Evolutionary conservation across 1,284 basidiomycete species (phyloP).

Genomic region (Melampsora allii-populina): DNA sequence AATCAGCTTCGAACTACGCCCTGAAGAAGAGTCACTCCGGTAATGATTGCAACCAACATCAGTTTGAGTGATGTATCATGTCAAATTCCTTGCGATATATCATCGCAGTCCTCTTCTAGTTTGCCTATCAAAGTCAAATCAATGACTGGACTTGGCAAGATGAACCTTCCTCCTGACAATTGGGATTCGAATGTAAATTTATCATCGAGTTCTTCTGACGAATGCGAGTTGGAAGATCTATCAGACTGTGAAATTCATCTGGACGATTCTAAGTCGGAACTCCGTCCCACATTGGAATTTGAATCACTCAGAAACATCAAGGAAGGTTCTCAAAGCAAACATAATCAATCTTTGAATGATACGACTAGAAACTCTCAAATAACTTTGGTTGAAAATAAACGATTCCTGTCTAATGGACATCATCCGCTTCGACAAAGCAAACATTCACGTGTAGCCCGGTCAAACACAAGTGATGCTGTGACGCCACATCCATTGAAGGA

Average conservation of each 20-base stretch:
- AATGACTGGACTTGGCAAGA: too few relatives aligned
- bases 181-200: not conserved
- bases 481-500: too few relatives aligned
- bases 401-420: too few relatives aligned
- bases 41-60: not conserved
- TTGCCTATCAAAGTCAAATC: too few relatives aligned
- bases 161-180: not conserved
- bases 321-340: not conserved
- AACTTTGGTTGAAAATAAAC: not conserved
- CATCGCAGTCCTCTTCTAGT: not conserved
- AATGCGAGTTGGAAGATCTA: not conserved
- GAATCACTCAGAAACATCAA: not conserved
- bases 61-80: not conserved
- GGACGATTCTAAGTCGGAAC: not conserved
- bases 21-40: not conserved
- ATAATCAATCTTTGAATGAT: not conserved
- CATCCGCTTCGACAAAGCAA: too few relatives aligned
- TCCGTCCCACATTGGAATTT: not conserved
- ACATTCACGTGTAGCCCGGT: too few relatives aligned
- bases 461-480: too few relatives aligned
- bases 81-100: not conserved
- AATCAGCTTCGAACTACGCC: not conserved
- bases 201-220: conserved; percentile 1
- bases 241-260: not conserved
- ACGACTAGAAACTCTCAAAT: not conserved